Conservation (phyloP, 2,329 filamentous ascomycete genomes). For the Fusarium veterinarium region DNA sequence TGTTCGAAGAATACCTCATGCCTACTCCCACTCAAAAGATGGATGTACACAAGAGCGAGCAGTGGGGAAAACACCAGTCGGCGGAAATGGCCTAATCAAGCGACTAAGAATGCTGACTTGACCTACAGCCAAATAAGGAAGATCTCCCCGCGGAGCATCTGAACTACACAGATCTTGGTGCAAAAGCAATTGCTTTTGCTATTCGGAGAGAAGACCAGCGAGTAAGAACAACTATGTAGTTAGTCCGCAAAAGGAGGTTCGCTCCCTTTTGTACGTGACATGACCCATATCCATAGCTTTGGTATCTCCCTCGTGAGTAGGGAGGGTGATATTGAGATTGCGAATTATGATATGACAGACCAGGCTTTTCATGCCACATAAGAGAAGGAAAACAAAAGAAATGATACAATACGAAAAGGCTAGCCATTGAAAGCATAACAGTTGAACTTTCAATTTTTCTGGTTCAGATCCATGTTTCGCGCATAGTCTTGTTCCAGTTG, state of each 20-base stretch:
- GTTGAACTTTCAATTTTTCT: neutral
- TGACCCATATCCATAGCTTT: neutral
- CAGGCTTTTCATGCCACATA: neutral
- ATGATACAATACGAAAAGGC: rapidly evolving
- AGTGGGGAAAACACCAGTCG: slow-evolving; percentile 1
- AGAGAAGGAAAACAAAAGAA: neutral
- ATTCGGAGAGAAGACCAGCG: neutral
- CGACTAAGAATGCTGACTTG: neutral
- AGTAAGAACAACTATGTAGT: neutral
- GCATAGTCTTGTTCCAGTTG: neutral
- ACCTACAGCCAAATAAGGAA: neutral
- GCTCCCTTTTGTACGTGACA: neutral
- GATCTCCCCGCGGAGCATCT: neutral
- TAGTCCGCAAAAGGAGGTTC: neutral
- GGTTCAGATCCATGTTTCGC: neutral
- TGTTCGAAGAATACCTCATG: no score
- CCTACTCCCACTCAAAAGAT: neutral
- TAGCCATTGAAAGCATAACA: neutral
- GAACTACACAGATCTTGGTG: neutral
- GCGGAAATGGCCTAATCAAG: slow-evolving; percentile 1
- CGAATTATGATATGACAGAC: neutral
- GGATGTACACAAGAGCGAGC: neutral
- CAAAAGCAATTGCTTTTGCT: neutral
- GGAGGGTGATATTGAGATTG: neutral
- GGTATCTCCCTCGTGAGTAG: neutral